Percentiles rank a stretch among this genome's conserved stretches.
Conservation (phyloP, 805 yeast genomes). For the Yarrowia porcina region DNA sequence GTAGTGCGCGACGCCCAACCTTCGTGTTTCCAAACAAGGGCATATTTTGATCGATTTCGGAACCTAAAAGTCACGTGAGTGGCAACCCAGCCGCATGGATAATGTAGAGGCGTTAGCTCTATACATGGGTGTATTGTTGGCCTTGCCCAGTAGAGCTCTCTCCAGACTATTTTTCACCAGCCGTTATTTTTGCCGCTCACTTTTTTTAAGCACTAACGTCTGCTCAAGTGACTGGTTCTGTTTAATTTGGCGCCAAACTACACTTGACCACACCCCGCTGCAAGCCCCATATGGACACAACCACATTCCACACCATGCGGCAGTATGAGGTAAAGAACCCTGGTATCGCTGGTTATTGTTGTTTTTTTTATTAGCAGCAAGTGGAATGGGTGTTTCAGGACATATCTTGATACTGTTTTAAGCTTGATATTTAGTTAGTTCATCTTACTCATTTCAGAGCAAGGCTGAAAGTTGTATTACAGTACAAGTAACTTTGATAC, state of each 20-base stretch:
- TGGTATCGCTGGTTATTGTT: too few relatives aligned
- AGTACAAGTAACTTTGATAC: too few relatives aligned
- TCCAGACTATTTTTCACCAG: neutral
- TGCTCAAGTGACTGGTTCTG: neutral
- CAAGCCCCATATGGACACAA: neutral
- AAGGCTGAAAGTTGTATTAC: too few relatives aligned
- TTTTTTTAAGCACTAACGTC: neutral
- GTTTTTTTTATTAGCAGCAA: too few relatives aligned
- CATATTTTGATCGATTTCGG: neutral
- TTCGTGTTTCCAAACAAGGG: constrained; percentile 12
- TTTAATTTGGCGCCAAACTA: neutral
- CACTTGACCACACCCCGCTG: neutral
- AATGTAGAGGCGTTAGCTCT: neutral
- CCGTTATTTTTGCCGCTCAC: neutral
- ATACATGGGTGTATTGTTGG: neutral
- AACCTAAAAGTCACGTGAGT: constrained; percentile 4
- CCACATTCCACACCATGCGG: constrained; percentile 4
- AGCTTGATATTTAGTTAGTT: too few relatives aligned
- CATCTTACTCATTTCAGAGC: too few relatives aligned
- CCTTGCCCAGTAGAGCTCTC: too few relatives aligned
- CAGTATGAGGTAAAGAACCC: too few relatives aligned
- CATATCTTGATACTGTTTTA: too few relatives aligned
- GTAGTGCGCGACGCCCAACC: constrained; percentile 22
- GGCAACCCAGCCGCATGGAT: constrained; percentile 19
- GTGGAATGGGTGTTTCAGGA: too few relatives aligned